phyloP scores from a whole-genome alignment of 176 grass and related monocot genomes.

The Raddia guianensis region DNA sequence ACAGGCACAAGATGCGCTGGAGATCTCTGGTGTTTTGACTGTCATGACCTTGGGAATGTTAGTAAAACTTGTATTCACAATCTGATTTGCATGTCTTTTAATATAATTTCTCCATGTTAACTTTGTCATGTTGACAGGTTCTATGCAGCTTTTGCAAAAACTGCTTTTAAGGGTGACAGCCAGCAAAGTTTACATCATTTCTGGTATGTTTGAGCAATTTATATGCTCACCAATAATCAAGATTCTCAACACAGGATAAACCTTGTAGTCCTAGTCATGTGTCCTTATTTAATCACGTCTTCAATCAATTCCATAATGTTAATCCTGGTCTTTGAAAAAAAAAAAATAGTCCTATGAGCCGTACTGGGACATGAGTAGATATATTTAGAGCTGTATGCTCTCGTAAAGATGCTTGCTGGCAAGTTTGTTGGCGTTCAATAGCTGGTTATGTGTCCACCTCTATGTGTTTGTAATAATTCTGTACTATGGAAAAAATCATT shows the following conservation, averaged over 20 bases:
- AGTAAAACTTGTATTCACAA: conserved; percentile 52
- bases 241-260: conserved; percentile 1
- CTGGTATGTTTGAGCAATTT: conserved; percentile 64
- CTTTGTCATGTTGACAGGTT: conserved; percentile 62
- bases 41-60: conserved; percentile 99
- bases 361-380: conserved; percentile 7
- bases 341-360: not conserved
- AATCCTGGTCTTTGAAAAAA: not conserved
- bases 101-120: conserved; percentile 23
- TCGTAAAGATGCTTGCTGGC: conserved; percentile 12
- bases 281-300: not conserved
- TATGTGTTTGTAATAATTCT: conserved; percentile 7
- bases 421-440: conserved; percentile 6
- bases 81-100: conserved; percentile 29
- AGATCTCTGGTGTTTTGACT: conserved; percentile 86
- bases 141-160: conserved; percentile 96
- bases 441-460: not conserved
- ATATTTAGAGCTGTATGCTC: not conserved
- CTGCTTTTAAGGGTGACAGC: conserved; percentile 92
- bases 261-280: conserved; percentile 16
- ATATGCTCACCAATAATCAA: not conserved
- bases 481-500: conserved; percentile 11
- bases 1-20: conserved; percentile 83
- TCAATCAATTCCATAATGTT: not conserved
- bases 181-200: conserved; percentile 97